These are phyloP conservation scores for Peltaster fructicola DNA, from an alignment of 2,329 filamentous ascomycete genomes.

Conservation along the genomic window DNA sequence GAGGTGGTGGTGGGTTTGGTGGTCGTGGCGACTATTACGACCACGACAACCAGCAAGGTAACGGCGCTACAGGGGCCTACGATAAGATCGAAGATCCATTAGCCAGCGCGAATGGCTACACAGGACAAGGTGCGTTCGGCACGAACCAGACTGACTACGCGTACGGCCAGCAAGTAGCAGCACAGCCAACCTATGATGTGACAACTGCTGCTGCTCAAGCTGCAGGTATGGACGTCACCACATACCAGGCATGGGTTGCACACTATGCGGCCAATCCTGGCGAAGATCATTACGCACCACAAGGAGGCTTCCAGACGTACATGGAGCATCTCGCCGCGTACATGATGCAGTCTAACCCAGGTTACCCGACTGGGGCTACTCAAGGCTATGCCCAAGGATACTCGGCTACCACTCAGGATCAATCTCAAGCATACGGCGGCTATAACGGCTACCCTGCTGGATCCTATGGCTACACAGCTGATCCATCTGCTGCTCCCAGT, in stretches of 20 bases:
- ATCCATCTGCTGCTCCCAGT: too few relatives aligned
- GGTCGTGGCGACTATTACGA: slow-evolving; percentile 25
- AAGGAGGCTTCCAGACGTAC: slow-evolving; percentile 47
- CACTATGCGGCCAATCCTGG: slow-evolving; percentile 75
- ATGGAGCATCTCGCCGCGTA: slow-evolving; percentile 8
- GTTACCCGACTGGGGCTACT: too few relatives aligned
- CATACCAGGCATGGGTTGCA: slow-evolving; percentile 47
- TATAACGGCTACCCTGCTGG: background rate
- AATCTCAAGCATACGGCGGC: background rate
- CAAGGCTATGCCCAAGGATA: too few relatives aligned
- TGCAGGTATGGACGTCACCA: slow-evolving; percentile 4
- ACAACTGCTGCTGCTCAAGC: slow-evolving; percentile 3
- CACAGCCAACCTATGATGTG: slow-evolving; percentile 10
- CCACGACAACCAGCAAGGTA: slow-evolving; percentile 19
- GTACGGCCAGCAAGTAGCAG: slow-evolving; percentile 8
- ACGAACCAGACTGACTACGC: slow-evolving; percentile 17
- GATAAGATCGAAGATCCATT: slow-evolving; percentile 22
- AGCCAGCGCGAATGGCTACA: slow-evolving; percentile 13
- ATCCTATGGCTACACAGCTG: too few relatives aligned
- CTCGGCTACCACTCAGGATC: background rate
- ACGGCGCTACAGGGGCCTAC: slow-evolving; percentile 21
- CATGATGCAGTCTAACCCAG: slow-evolving; percentile 3
- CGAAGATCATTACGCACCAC: slow-evolving; percentile 73
- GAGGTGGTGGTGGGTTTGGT: slow-evolving; percentile 24
- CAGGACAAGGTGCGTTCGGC: slow-evolving; percentile 8